phyloP scores from a whole-genome alignment of 1,284 basidiomycete species.

The Heliocybe sulcata region DNA sequence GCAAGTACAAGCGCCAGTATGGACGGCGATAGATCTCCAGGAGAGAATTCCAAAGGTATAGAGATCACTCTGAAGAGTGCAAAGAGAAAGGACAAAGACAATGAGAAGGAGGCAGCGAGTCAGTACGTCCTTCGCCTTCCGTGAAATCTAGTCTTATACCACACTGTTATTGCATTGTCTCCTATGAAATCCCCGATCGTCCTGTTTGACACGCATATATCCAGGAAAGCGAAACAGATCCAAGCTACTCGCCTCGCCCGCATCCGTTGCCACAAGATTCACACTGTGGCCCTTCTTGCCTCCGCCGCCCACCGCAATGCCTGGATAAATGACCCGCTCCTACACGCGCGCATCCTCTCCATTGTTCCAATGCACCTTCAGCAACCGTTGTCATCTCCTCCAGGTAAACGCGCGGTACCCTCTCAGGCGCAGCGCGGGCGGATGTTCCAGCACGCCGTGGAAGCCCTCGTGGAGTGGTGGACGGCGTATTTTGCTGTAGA shows the following conservation, averaged over 20 bases:
- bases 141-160: background rate
- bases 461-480: slow-evolving; percentile 82
- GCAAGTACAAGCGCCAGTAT: slow-evolving; percentile 9
- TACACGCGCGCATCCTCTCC: slow-evolving; percentile 88
- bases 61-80: slow-evolving; percentile 56
- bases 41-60: slow-evolving; percentile 27
- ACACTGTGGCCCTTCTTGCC: slow-evolving; percentile 74
- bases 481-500: slow-evolving; percentile 64
- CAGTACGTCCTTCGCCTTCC: slow-evolving; percentile 16
- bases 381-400: slow-evolving; percentile 72
- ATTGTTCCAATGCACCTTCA: slow-evolving; percentile 75
- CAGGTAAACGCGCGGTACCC: slow-evolving; percentile 70
- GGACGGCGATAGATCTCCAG: slow-evolving; percentile 13
- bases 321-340: slow-evolving; percentile 78
- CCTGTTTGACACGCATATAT: background rate
- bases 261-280: slow-evolving; percentile 81
- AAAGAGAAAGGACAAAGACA: slow-evolving; percentile 30
- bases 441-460: slow-evolving; percentile 77
- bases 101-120: slow-evolving; percentile 7
- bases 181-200: slow-evolving; percentile 4
- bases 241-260: slow-evolving; percentile 65
- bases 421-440: slow-evolving; percentile 75
- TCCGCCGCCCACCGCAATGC: slow-evolving; percentile 75
- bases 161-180: background rate
- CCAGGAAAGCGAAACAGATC: slow-evolving; percentile 44